A percentile compares a stretch with the other conserved stretches of the same genome.
Conservation (phyloP, 176 grass and related monocot species). For the Eragrostis curvula region DNA sequence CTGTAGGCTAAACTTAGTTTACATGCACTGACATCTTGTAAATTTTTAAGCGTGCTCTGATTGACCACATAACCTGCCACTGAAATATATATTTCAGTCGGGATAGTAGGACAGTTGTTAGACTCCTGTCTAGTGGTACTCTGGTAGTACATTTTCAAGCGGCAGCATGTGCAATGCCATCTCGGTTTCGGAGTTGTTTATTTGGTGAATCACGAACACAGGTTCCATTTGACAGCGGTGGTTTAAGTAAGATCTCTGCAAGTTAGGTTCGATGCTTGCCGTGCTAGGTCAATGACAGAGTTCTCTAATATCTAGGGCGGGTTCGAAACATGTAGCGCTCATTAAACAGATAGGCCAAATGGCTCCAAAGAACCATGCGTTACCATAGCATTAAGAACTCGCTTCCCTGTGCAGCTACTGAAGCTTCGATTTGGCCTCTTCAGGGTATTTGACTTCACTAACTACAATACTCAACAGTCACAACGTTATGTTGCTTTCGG, state of each 20-base stretch:
- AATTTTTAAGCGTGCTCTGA: background rate
- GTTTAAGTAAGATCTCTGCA: slow-evolving; percentile 32
- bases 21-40: slow-evolving; percentile 20
- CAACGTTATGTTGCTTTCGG: background rate
- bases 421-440: slow-evolving; percentile 25
- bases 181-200: slow-evolving; percentile 34
- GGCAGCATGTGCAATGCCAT: slow-evolving; percentile 33
- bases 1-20: background rate
- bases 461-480: background rate
- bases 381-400: slow-evolving; percentile 13
- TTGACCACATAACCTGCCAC: slow-evolving; percentile 22
- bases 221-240: background rate
- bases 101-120: slow-evolving; percentile 8
- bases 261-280: slow-evolving; percentile 23
- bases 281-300: slow-evolving; percentile 27
- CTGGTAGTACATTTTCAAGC: background rate
- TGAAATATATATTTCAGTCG: slow-evolving; percentile 46
- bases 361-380: slow-evolving; percentile 38
- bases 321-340: slow-evolving; percentile 13
- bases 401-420: slow-evolving; percentile 24
- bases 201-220: background rate
- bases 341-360: slow-evolving; percentile 41
- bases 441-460: slow-evolving; percentile 19
- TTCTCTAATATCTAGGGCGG: slow-evolving; percentile 15
- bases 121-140: slow-evolving; percentile 36